phyloP scores from a whole-genome alignment of 257 asterid species.

The Fraxinus pennsylvanica region DNA sequence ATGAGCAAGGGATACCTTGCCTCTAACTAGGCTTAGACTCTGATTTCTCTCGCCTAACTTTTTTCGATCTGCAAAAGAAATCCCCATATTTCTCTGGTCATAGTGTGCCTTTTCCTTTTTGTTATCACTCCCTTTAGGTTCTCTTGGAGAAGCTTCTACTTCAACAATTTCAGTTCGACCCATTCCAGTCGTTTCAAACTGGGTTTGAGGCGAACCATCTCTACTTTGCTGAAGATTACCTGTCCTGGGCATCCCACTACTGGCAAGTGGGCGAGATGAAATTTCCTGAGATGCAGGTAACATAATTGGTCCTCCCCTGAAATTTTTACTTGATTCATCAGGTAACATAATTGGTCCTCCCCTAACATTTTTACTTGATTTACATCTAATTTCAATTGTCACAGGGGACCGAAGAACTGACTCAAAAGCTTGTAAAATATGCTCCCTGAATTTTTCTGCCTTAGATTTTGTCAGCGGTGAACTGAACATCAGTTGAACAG shows the following conservation, averaged over 20 bases:
- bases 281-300: constrained; percentile 34
- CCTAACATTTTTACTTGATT: constrained; percentile 46
- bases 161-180: constrained; percentile 72
- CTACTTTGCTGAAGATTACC: constrained; percentile 32
- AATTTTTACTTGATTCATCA: constrained; percentile 50
- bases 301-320: constrained; percentile 28
- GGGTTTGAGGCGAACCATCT: constrained; percentile 29
- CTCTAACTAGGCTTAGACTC: constrained; percentile 74
- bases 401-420: constrained; percentile 77
- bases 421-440: constrained; percentile 87
- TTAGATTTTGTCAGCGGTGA: constrained; percentile 70
- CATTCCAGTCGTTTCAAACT: constrained; percentile 25
- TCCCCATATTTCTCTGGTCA: constrained; percentile 6
- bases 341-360: constrained; percentile 33
- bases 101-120: not conserved
- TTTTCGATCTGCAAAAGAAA: constrained; percentile 36
- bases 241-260: not conserved
- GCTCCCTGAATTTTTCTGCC: constrained; percentile 68
- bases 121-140: constrained; percentile 2
- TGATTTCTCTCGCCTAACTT: constrained; percentile 52
- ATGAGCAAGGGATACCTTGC: constrained; percentile 89
- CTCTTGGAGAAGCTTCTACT: constrained; percentile 43
- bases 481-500: constrained; percentile 73
- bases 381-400: constrained; percentile 74
- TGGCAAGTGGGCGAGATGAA: constrained; percentile 21